Evolutionary conservation across 768 basidiomycete species (phyloP).

Genomic region (Udeniomyces megalosporus): DNA sequence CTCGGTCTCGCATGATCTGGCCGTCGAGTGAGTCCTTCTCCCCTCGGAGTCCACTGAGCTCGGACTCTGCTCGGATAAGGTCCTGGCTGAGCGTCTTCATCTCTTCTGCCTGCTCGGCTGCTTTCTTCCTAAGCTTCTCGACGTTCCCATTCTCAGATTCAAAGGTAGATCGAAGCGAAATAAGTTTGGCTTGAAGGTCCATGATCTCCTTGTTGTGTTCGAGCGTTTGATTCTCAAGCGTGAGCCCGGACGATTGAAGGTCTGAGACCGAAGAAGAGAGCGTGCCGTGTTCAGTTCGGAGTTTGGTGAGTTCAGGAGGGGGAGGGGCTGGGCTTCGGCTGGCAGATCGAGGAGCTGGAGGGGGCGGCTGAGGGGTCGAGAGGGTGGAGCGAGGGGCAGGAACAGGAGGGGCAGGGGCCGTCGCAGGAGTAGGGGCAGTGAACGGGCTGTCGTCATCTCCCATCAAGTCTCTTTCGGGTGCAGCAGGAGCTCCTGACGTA

Average conservation of each 20-base stretch:
- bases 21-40: slow-evolving; percentile 89
- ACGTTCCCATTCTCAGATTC: slow-evolving; percentile 40
- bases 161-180: slow-evolving; percentile 39
- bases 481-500: slow-evolving; percentile 19
- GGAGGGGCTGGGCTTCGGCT: slow-evolving; percentile 6
- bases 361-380: slow-evolving; percentile 8
- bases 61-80: slow-evolving; percentile 77
- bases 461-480: slow-evolving; percentile 28
- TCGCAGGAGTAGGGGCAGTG: slow-evolving; percentile 34
- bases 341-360: not conserved
- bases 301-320: slow-evolving; percentile 10
- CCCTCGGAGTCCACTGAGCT: slow-evolving; percentile 67
- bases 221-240: slow-evolving; percentile 26
- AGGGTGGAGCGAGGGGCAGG: slow-evolving; percentile 15
- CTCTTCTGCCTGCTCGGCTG: slow-evolving; percentile 47
- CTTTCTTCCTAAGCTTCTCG: slow-evolving; percentile 47
- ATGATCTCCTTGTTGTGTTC: slow-evolving; percentile 57
- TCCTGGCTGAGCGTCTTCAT: slow-evolving; percentile 59
- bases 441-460: slow-evolving; percentile 52
- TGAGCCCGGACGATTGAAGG: slow-evolving; percentile 18
- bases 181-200: slow-evolving; percentile 68
- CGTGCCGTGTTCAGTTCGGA: slow-evolving; percentile 6
- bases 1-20: slow-evolving; percentile 72
- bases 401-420: slow-evolving; percentile 31
- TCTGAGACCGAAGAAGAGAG: slow-evolving; percentile 13